Base-by-base conservation (phyloP, 306 rosid species). In the Casuarina glauca region DNA sequence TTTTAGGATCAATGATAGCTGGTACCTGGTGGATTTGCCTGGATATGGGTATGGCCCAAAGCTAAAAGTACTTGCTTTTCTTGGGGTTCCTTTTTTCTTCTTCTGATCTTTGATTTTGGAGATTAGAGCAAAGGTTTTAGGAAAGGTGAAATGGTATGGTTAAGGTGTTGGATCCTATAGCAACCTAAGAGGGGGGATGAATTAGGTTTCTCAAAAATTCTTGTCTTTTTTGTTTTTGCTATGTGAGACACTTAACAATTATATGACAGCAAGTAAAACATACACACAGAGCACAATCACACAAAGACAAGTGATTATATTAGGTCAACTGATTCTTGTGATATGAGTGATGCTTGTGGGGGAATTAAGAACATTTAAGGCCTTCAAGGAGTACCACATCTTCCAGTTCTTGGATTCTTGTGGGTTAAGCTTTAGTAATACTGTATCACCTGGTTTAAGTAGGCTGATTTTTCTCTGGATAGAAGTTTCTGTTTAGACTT, bases 21-120 rank as follows among this genome's bases (percentile, higher is more conserved):
- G 98, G 98, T 93, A 84, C 78, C 84, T 96, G 78, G 99, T 96
- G 72, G 99, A 96, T 93, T 88, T 96, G 86, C 99, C 99, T 74
- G 98, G 99, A 76, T 91, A 93, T 74, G 98, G 99, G 99, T 93
- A 93, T 78, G 91, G 48, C 76, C 74, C 35, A 38, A 72, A 55
- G 71, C 81, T 20, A 43, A 11, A 15, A 51, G 0, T 72, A 52
- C 77, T 74, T 81, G 53, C 19, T 62, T 60, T 49, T 32, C 48
- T 13, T n/a, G 0, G 58, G 3, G 58, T 76, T 32, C 51, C 62
- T 45, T 26, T 32, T 42, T 79, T 36, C 32, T 35, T 68, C 62
- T 45, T 39, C 9, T 68, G 69, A 39, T 55, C 44, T 53, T 69
- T n/a, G 36, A 44, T 12, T 16, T 17, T 7, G 19, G 20, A 62